Base-by-base conservation (phyloP, 2,329 filamentous ascomycete species). In the Sporothrix schenckii region DNA sequence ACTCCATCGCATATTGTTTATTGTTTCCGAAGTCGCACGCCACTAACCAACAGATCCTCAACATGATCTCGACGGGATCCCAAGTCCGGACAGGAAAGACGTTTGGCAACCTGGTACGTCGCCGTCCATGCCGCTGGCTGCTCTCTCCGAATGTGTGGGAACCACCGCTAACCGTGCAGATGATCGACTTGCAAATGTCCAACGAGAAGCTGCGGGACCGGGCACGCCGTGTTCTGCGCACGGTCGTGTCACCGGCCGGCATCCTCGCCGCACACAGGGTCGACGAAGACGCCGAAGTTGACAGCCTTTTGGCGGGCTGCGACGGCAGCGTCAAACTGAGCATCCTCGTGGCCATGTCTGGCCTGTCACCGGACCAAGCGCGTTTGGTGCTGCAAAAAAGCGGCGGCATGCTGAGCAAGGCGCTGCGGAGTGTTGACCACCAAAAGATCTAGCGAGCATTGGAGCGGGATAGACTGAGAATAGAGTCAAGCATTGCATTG, bases 31-130 rank as follows among this genome's bases (percentile, higher is more conserved):
- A 60, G 5, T 21, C 4, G 14, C n/a, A 52, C 34, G 34, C 34
- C 34, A 6, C 34, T 34, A 9, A 34, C 34, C 34, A 34, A 9
- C 34, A 34, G 71, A 80, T 81, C 0, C 72, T 82, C 58, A 82
- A 83, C 70, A 83, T 82, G 80, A 73, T 83, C 2, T 82, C 80
- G 56, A 82, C 81, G 0, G 80, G 81, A 0, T 76, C 78, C 10
- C 81, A 82, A 79, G 79, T 83, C 47, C 77, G 75, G 41, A 75
- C 76, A 11, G 81, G 81, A 5, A 83, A 82, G 72, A 82, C 80
- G 0, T 82, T 79, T 69, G 71, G 71, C 16, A 72, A 72, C 30
- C 39, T 72, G 47, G 70, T 72, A 16, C 3, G 70, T 41, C 47
- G 34, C 4, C 11, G 0, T 19, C 5, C 50, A 14, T 6, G 21